Evolutionary conservation across 2,329 filamentous ascomycete genomes (phyloP).

Genomic region (Pseudocercospora pini-densiflorae): DNA sequence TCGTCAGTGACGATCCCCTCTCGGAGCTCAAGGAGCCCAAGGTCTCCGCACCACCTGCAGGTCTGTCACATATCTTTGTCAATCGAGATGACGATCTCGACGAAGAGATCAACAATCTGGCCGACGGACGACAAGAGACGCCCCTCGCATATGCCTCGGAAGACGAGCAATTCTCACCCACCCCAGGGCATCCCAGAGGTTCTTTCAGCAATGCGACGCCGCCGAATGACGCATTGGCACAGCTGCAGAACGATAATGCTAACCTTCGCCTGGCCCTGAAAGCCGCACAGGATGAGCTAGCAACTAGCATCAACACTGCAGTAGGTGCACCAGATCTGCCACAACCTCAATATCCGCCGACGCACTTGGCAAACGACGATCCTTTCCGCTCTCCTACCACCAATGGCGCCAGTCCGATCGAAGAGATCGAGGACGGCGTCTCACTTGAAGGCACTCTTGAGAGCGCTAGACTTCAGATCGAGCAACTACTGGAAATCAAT

Average conservation of each 20-base stretch:
- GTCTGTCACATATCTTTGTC: slow-evolving; percentile 30
- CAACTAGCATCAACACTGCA: slow-evolving; percentile 9
- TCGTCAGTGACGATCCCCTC: not conserved
- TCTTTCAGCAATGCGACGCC: slow-evolving; percentile 10
- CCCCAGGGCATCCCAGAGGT: slow-evolving; percentile 15
- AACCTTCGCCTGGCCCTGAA: slow-evolving; percentile 20
- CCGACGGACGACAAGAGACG: slow-evolving; percentile 18
- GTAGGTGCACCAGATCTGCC: not conserved
- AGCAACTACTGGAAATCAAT: slow-evolving; percentile 42
- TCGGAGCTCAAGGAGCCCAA: slow-evolving; percentile 2
- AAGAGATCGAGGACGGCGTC: slow-evolving; percentile 14
- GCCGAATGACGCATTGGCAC: slow-evolving; percentile 16
- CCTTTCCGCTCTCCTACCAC: slow-evolving; percentile 21
- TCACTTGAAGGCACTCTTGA: slow-evolving; percentile 41
- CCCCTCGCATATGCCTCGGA: slow-evolving; percentile 28
- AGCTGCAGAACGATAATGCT: slow-evolving; percentile 27
- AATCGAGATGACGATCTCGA: slow-evolving; percentile 17
- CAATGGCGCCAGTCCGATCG: slow-evolving; percentile 3
- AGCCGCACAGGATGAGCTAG: slow-evolving; percentile 23
- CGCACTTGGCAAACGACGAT: not conserved
- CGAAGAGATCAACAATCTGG: not conserved
- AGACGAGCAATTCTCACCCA: slow-evolving; percentile 23
- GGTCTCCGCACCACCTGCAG: slow-evolving; percentile 15
- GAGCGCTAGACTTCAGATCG: slow-evolving; percentile 39
- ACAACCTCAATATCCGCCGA: not conserved